phyloP scores from a whole-genome alignment of 495 filamentous ascomycete genomes.

The Aspergillus carlsbadensis region DNA sequence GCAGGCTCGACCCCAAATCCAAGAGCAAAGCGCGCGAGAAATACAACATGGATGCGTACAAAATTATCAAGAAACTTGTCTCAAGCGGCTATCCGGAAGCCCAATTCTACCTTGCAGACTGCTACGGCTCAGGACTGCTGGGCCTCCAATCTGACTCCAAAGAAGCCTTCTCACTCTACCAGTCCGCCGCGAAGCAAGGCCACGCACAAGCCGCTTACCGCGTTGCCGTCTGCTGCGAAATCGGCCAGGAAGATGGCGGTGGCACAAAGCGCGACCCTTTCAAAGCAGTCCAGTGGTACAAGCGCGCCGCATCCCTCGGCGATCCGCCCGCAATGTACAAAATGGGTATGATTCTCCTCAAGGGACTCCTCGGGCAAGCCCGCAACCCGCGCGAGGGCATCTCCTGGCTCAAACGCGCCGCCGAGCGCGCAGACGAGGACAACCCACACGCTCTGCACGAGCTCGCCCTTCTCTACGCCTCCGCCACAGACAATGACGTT shows the following conservation, averaged over 20 bases:
- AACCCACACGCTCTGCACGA: constrained; percentile 97
- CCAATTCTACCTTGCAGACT: constrained; percentile 92
- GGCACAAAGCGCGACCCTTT: constrained; percentile 86
- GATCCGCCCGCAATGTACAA: constrained; percentile 97
- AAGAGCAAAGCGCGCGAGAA: constrained; percentile 76
- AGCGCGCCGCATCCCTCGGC: constrained; percentile 83
- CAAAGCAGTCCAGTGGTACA: constrained; percentile 98
- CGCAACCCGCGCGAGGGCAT: constrained; percentile 81
- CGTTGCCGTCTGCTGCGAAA: constrained; percentile 95
- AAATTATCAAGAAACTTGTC: constrained; percentile 84
- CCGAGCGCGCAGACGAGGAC: constrained; percentile 80
- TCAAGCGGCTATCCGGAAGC: constrained; percentile 70
- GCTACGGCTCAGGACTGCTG: constrained; percentile 71
- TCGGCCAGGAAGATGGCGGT: constrained; percentile 90
- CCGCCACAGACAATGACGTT: constrained; percentile 61
- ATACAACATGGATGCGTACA: constrained; percentile 82
- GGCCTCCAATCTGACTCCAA: constrained; percentile 76
- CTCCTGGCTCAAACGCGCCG: constrained; percentile 88
- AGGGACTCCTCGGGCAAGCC: constrained; percentile 90
- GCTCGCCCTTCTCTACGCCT: constrained; percentile 81
- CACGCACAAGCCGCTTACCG: constrained; percentile 88
- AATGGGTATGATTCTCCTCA: constrained; percentile 91
- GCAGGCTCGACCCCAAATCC: constrained; percentile 71
- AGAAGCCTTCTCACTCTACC: constrained; percentile 89
- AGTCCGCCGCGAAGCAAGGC: constrained; percentile 85